phyloP scores from a whole-genome alignment of 345 rosid species.

The Sisymbrium altissimum region DNA sequence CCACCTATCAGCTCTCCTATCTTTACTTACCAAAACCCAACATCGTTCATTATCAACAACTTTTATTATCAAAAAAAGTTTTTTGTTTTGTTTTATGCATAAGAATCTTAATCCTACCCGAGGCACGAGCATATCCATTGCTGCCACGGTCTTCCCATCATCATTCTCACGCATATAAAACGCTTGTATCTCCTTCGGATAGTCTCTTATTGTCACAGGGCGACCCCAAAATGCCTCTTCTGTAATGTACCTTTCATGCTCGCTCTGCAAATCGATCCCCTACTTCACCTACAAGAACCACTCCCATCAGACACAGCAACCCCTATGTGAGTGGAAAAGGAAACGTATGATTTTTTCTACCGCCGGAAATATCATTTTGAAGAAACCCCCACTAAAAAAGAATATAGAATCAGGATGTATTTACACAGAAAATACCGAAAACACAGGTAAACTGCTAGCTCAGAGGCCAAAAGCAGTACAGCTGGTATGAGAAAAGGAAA shows the following conservation, averaged over 20 bases:
- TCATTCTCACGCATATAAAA: constrained; percentile 97
- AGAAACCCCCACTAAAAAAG: constrained; percentile 3
- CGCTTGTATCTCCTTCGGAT: constrained; percentile 98
- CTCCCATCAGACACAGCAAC: not conserved
- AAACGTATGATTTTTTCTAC: not conserved
- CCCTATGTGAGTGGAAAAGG: not conserved
- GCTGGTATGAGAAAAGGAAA: not conserved
- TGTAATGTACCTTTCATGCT: constrained; percentile 97
- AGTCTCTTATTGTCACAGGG: constrained; percentile 90
- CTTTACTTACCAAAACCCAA: constrained; percentile 33
- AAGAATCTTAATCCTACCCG: constrained; percentile 46
- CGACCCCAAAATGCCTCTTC: constrained; percentile 84
- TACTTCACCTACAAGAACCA: constrained; percentile 65
- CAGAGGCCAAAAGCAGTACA: not conserved
- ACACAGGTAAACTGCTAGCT: not conserved
- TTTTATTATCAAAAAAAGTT: no score
- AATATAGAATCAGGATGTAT: not conserved
- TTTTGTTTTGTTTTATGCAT: not conserved
- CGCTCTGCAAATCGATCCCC: constrained; percentile 97
- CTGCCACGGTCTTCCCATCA: constrained; percentile 97
- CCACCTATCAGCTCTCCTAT: constrained; percentile 97
- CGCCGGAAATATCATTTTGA: no score
- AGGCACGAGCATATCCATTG: constrained; percentile 98
- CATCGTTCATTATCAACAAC: not conserved
- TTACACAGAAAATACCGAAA: not conserved